phyloP scores from a whole-genome alignment of 257 asterid species.

The Nicotiana benthamiana region DNA sequence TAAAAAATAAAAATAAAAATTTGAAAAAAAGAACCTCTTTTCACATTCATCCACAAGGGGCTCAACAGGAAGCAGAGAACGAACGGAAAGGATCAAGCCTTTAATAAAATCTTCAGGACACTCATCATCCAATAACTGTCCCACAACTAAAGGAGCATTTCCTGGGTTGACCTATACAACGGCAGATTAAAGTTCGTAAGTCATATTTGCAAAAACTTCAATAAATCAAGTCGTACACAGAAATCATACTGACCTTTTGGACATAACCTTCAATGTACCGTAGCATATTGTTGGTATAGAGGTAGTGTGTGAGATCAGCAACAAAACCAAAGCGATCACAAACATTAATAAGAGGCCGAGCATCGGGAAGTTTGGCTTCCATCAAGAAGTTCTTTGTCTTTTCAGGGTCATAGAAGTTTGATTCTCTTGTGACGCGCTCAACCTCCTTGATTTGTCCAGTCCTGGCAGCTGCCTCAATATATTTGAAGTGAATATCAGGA shows the following conservation, averaged over 20 bases:
- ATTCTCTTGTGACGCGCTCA: constrained; percentile 98
- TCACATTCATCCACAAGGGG: constrained; percentile 99
- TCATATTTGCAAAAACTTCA: not conserved
- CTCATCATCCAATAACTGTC: constrained; percentile 95
- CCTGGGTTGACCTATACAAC: constrained; percentile 84
- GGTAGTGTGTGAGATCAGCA: constrained; percentile 94
- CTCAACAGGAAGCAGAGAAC: constrained; percentile 98
- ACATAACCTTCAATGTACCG: constrained; percentile 99
- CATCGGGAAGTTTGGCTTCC: constrained; percentile 99
- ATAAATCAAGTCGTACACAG: not conserved
- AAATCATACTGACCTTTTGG: constrained; percentile 64
- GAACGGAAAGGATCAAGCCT: constrained; percentile 93
- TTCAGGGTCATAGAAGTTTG: constrained; percentile 92
- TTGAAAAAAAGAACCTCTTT: constrained; percentile 54
- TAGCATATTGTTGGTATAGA: constrained; percentile 91
- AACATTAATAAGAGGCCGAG: constrained; percentile 91
- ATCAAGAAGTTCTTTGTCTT: constrained; percentile 93
- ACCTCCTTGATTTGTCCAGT: constrained; percentile 99
- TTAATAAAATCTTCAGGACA: constrained; percentile 98
- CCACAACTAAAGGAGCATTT: constrained; percentile 98
- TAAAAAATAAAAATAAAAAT: not conserved
- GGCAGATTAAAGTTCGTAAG: constrained; percentile 15
- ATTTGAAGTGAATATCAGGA: constrained; percentile 97
- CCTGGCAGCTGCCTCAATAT: constrained; percentile 98
- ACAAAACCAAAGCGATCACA: constrained; percentile 99